Percentiles rank a stretch among this genome's conserved stretches.
Evolutionary conservation across 2,329 filamentous ascomycete genomes (phyloP).

Genomic region (Talaromyces sp.): DNA sequence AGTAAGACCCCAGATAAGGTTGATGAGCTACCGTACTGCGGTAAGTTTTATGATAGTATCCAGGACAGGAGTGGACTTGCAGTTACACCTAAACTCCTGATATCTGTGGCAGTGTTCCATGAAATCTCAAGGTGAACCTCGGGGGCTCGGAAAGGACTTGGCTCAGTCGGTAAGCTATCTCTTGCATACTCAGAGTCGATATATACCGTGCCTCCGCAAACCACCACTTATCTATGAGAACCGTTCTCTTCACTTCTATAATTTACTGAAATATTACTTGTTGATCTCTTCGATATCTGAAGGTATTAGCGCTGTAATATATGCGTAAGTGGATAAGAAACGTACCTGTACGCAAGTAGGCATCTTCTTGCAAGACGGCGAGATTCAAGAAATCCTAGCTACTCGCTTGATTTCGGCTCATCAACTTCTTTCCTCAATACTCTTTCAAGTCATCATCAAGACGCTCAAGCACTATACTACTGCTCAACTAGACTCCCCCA

Average conservation of each 20-base stretch:
- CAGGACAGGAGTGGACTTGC: background rate
- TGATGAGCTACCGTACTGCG: background rate
- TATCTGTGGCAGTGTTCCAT: background rate
- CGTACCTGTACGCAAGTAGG: background rate
- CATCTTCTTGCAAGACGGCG: background rate
- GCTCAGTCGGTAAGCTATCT: background rate
- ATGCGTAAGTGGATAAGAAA: no score
- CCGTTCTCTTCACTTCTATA: background rate
- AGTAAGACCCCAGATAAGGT: background rate
- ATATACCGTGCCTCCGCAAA: background rate
- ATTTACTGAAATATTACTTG: background rate
- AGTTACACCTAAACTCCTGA: background rate
- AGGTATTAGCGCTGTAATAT: no score
- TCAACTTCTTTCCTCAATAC: background rate
- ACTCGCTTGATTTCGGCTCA: constrained; percentile 15
- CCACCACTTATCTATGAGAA: background rate
- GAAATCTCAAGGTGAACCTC: background rate
- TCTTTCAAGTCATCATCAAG: background rate
- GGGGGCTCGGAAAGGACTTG: background rate
- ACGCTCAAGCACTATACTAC: background rate
- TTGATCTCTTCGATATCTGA: background rate
- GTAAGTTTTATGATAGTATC: background rate
- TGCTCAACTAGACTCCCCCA: background rate
- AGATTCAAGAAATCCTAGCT: background rate
- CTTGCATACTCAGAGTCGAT: background rate